Conservation (phyloP, 208 protist genomes). For the Strigomonas culicis region DNA sequence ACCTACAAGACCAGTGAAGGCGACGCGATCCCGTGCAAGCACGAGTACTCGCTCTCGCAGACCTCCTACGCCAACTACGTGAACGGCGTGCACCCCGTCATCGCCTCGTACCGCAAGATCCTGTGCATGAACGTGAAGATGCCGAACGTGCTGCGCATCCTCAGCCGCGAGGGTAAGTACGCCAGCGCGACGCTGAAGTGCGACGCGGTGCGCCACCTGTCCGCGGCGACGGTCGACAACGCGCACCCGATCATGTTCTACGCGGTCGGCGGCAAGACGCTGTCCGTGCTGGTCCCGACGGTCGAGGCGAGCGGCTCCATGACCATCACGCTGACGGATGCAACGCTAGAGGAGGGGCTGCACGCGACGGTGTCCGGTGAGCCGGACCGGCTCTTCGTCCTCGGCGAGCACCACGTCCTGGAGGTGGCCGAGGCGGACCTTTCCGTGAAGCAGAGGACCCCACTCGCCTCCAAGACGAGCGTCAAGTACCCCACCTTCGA, state of each 20-base stretch:
- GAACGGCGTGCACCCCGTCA: slow-evolving; percentile 31
- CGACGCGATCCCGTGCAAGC: slow-evolving; percentile 51
- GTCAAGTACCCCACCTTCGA: slow-evolving; percentile 63
- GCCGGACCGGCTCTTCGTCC: slow-evolving; percentile 50
- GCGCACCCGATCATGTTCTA: slow-evolving; percentile 66
- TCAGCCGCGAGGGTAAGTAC: slow-evolving; percentile 71
- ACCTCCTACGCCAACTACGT: slow-evolving; percentile 56
- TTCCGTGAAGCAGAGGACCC: slow-evolving; percentile 26
- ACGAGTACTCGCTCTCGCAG: slow-evolving; percentile 67
- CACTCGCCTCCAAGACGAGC: slow-evolving; percentile 49
- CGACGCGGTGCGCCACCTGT: slow-evolving; percentile 43
- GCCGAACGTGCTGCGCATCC: slow-evolving; percentile 71
- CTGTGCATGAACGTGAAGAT: slow-evolving; percentile 84
- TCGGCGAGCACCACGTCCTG: slow-evolving; percentile 57
- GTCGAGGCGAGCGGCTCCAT: slow-evolving; percentile 72
- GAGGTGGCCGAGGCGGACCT: slow-evolving; percentile 60
- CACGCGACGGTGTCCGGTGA: slow-evolving; percentile 58
- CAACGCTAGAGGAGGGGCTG: slow-evolving; percentile 53
- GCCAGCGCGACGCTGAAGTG: slow-evolving; percentile 49
- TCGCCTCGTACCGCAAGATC: slow-evolving; percentile 61
- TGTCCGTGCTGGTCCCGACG: slow-evolving; percentile 57
- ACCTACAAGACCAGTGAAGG: slow-evolving; percentile 51
- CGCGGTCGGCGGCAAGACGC: slow-evolving; percentile 56
- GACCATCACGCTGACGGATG: slow-evolving; percentile 32
- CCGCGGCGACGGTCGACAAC: slow-evolving; percentile 46